A percentile compares a stretch with the other conserved stretches of the same genome.
These are phyloP conservation scores for Trypanosoma mega DNA, from an alignment of 208 protist species.

Conservation along the genomic window DNA sequence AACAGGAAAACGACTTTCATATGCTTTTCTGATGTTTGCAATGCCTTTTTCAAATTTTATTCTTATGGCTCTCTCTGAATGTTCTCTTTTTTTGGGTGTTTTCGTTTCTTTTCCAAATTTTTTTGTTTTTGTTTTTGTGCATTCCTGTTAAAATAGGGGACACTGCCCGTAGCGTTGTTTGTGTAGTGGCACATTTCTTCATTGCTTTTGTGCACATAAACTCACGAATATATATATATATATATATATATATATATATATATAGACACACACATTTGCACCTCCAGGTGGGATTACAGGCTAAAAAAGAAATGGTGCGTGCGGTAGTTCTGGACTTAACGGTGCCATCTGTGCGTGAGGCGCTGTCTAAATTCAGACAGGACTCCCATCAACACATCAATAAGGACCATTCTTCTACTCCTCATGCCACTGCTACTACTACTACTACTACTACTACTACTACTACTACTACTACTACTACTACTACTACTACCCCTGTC, in stretches of 20 bases:
- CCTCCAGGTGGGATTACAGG: too few relatives aligned
- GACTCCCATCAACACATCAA: slow-evolving; percentile 2
- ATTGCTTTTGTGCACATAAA: too few relatives aligned
- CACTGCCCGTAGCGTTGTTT: neutral
- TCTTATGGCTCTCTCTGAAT: too few relatives aligned
- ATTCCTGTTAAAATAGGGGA: neutral
- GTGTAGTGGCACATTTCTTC: neutral
- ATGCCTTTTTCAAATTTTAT: too few relatives aligned
- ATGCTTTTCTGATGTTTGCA: too few relatives aligned
- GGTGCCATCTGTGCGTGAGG: slow-evolving; percentile 39
- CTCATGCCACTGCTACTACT: neutral
- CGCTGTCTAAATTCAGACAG: slow-evolving; percentile 22
- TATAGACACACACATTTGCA: too few relatives aligned
- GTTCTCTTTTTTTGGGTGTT: slow-evolving; percentile 2
- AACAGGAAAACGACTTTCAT: too few relatives aligned
- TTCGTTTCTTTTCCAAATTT: slow-evolving; percentile 10
- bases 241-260: too few relatives aligned
- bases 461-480: too few relatives aligned
- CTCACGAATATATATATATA: too few relatives aligned
- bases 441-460: neutral
- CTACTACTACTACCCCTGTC: too few relatives aligned
- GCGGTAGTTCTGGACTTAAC: slow-evolving; percentile 25
- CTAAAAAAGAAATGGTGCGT: slow-evolving; percentile 27
- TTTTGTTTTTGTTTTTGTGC: neutral
- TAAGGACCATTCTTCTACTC: neutral